phyloP scores from a whole-genome alignment of 352 stramenopile species.

The Globisporangium spinosum region DNA sequence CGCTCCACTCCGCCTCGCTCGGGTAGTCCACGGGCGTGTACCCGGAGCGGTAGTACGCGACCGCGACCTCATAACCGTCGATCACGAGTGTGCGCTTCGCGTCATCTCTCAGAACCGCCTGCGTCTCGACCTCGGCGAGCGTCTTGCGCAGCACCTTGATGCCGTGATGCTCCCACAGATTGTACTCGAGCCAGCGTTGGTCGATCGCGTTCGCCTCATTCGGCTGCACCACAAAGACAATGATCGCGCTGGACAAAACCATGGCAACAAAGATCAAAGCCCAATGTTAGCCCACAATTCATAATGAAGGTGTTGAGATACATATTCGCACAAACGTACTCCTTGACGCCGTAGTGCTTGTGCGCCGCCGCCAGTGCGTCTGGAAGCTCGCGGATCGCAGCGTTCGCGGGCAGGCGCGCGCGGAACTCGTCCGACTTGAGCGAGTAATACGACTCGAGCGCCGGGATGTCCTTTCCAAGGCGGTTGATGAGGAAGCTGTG shows the following conservation, averaged over 20 bases:
- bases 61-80: conserved; percentile 79
- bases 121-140: conserved; percentile 55
- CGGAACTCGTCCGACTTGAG: conserved; percentile 35
- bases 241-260: conserved; percentile 38
- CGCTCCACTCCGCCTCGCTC: conserved; percentile 88
- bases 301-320: not conserved
- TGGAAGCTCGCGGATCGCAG: conserved; percentile 65
- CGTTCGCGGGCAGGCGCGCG: conserved; percentile 52
- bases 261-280: not conserved
- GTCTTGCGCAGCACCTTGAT: conserved; percentile 78
- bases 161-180: conserved; percentile 82
- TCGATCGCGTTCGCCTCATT: conserved; percentile 90
- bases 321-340: conserved; percentile 33
- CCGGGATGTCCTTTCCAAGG: conserved; percentile 42
- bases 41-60: conserved; percentile 94
- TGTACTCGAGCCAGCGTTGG: conserved; percentile 91
- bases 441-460: conserved; percentile 52
- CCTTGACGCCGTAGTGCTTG: conserved; percentile 62
- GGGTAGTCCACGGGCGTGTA: conserved; percentile 97
- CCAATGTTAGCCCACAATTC: not conserved
- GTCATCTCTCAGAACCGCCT: conserved; percentile 33
- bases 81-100: conserved; percentile 50
- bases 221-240: conserved; percentile 91
- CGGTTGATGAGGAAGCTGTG: conserved; percentile 78
- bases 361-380: conserved; percentile 62